Conservation (phyloP, 805 yeast genomes). For the Helenozyma rhizophorensis region DNA sequence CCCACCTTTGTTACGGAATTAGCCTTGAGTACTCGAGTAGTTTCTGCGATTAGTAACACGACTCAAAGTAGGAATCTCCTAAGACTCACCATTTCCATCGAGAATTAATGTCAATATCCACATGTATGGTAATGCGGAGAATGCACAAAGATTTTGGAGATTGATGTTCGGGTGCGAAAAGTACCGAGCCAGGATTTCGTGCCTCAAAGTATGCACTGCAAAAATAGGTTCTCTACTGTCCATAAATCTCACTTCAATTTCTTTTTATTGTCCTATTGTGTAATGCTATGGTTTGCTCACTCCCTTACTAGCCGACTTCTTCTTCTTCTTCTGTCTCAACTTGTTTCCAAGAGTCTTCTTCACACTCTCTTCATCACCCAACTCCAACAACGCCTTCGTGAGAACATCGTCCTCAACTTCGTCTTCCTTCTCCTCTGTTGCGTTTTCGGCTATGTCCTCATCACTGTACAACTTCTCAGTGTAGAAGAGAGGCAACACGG, state of each 20-base stretch:
- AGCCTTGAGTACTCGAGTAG: conserved; percentile 9
- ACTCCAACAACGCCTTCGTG: conserved; percentile 68
- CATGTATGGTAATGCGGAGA: too few relatives aligned
- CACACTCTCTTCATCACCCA: conserved; percentile 73
- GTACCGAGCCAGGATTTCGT: too few relatives aligned
- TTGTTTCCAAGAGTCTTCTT: conserved; percentile 58
- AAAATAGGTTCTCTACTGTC: too few relatives aligned
- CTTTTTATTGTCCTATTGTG: too few relatives aligned
- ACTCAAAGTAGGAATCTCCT: not conserved
- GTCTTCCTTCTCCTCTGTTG: conserved; percentile 23
- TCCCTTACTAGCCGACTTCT: conserved; percentile 20
- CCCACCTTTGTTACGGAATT: conserved; percentile 19
- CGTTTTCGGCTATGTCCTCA: conserved; percentile 37
- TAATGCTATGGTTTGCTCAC: too few relatives aligned
- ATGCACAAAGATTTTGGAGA: too few relatives aligned
- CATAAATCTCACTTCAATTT: too few relatives aligned
- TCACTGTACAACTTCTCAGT: conserved; percentile 52
- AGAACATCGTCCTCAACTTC: conserved; percentile 19
- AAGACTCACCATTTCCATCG: conserved; percentile 12
- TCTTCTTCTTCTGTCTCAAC: conserved; percentile 22
- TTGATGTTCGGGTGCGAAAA: too few relatives aligned
- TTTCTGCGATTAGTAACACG: conserved; percentile 18
- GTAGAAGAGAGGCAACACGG: conserved; percentile 79
- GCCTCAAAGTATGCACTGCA: too few relatives aligned
- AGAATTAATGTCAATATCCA: conserved; percentile 13